phyloP scores from a whole-genome alignment of 2,329 filamentous ascomycete genomes.

The Botrytis byssoidea region DNA sequence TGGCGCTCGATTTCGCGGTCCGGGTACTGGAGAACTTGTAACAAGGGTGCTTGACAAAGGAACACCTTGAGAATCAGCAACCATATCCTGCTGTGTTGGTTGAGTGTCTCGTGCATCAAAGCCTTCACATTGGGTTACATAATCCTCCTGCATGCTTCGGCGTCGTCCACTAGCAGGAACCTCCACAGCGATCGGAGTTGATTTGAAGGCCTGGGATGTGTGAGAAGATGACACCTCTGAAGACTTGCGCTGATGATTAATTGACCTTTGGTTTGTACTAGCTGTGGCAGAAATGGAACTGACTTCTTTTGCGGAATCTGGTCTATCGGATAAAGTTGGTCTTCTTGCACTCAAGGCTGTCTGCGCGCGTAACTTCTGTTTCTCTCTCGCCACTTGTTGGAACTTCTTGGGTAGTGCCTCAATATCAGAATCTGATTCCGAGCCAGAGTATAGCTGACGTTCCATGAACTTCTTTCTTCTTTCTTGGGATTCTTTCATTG shows the following conservation, averaged over 20 bases:
- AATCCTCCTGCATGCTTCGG: conserved; percentile 33
- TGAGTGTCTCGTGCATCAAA: conserved; percentile 33
- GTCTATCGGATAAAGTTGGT: background rate
- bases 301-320: background rate
- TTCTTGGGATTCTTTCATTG: conserved; percentile 38
- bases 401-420: conserved; percentile 21
- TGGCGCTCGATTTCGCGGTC: too few species aligned
- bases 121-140: conserved; percentile 33
- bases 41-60: background rate
- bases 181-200: conserved; percentile 23
- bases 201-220: background rate
- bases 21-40: conserved; percentile 11
- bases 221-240: background rate
- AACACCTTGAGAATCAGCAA: conserved; percentile 35
- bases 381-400: background rate
- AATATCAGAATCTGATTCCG: conserved; percentile 30
- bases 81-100: conserved; percentile 28
- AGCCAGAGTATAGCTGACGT: conserved; percentile 15
- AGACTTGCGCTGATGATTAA: background rate
- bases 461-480: conserved; percentile 23
- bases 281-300: background rate
- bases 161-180: conserved; percentile 33
- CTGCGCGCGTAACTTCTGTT: background rate
- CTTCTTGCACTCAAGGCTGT: background rate
- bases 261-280: background rate